Conservation (phyloP, 345 rosid genomes). For the Arabis hirsuta region DNA sequence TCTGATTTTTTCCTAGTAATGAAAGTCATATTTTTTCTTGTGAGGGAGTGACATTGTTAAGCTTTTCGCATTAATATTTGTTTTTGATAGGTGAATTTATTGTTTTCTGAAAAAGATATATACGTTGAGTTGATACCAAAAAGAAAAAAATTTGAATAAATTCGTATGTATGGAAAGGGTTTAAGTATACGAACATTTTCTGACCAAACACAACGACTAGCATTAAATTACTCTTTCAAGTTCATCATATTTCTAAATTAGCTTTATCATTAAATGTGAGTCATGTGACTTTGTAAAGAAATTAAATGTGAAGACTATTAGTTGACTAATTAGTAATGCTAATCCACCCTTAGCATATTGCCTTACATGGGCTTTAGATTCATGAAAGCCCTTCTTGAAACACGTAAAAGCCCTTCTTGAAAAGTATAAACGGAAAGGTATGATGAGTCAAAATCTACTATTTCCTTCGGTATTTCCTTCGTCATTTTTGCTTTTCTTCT, state of each 20-base stretch:
- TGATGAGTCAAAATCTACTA: too few species aligned
- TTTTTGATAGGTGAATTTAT: constrained; percentile 1
- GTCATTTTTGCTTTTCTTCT: too few species aligned
- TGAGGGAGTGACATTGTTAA: neutral
- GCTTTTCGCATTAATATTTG: neutral
- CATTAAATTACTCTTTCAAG: neutral
- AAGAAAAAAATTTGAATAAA: neutral
- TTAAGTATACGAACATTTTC: neutral
- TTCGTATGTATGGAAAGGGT: constrained; percentile 7
- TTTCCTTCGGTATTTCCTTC: too few species aligned
- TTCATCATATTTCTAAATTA: constrained; percentile 4
- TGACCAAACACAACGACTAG: neutral
- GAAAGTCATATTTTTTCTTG: too few species aligned
- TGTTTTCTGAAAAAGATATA: neutral
- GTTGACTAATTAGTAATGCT: constrained; percentile 22
- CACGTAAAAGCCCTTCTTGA: neutral
- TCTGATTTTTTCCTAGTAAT: too few species aligned
- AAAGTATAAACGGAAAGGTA: neutral
- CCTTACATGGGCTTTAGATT: constrained; percentile 12
- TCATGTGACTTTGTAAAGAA: neutral
- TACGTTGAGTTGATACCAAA: too few species aligned
- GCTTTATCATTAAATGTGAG: neutral
- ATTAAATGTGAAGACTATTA: neutral
- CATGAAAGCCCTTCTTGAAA: neutral
- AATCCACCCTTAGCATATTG: neutral